Percentiles rank a stretch among this genome's conserved stretches.
phyloP scores from a whole-genome alignment of 768 basidiomycete species.

The Suillus bovinus region DNA sequence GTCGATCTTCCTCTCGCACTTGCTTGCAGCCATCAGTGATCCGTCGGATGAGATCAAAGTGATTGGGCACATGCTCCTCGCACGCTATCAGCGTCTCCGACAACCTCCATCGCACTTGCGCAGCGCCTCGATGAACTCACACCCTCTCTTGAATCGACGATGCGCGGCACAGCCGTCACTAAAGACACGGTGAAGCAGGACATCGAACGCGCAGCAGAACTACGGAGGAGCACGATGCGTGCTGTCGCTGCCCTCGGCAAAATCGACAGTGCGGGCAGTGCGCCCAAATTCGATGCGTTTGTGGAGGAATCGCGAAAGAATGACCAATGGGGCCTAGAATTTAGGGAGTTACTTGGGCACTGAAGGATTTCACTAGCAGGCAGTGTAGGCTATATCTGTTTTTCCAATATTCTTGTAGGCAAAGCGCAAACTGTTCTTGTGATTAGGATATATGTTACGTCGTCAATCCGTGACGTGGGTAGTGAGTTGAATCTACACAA shows the following conservation, averaged over 20 bases:
- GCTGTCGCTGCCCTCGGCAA: slow-evolving; percentile 87
- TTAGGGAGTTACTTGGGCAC: slow-evolving; percentile 38
- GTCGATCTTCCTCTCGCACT: slow-evolving; percentile 77
- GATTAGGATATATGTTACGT: not conserved
- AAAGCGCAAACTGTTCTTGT: not conserved
- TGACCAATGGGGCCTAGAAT: slow-evolving; percentile 66
- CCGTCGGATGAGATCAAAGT: slow-evolving; percentile 97
- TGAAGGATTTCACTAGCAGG: slow-evolving; percentile 12
- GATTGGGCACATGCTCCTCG: slow-evolving; percentile 92
- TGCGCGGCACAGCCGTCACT: slow-evolving; percentile 85
- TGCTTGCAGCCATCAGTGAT: slow-evolving; percentile 83
- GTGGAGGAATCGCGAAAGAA: slow-evolving; percentile 73
- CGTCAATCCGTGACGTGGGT: not conserved
- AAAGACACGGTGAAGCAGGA: slow-evolving; percentile 98
- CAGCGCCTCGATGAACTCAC: slow-evolving; percentile 84
- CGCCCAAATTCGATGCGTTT: slow-evolving; percentile 75
- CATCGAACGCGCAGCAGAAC: slow-evolving; percentile 81
- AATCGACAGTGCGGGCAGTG: slow-evolving; percentile 59
- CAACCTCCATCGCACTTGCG: slow-evolving; percentile 64
- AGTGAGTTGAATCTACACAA: not conserved
- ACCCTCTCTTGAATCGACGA: slow-evolving; percentile 80
- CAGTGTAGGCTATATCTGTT: not conserved
- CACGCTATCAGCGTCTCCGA: slow-evolving; percentile 84
- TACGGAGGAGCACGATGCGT: slow-evolving; percentile 87
- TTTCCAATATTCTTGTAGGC: not conserved